Percentiles rank a stretch among this genome's conserved stretches.
Evolutionary conservation across 2,329 filamentous ascomycete species (phyloP).

Genomic region (Cucurbitaria berberidis): DNA sequence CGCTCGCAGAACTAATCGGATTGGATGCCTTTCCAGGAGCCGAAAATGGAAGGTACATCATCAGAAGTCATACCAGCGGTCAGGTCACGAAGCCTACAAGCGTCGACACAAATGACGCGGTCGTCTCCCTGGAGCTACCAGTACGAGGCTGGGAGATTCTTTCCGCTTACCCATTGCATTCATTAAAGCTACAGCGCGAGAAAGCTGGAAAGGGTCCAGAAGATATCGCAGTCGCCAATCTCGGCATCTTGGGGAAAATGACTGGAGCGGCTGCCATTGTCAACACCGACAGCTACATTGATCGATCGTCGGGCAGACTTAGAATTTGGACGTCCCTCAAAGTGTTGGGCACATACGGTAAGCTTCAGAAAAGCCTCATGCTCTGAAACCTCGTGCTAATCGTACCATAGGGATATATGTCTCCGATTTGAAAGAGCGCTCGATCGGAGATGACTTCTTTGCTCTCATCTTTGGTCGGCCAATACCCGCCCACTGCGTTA

Average conservation of each 20-base stretch:
- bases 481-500: conserved; percentile 71
- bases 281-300: conserved; percentile 63
- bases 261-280: conserved; percentile 81
- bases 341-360: conserved; percentile 76
- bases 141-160: conserved; percentile 80
- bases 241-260: conserved; percentile 89
- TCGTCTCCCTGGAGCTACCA: conserved; percentile 69
- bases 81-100: conserved; percentile 62
- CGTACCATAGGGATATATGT: conserved; percentile 71
- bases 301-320: conserved; percentile 64
- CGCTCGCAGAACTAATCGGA: conserved; percentile 71
- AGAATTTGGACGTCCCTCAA: conserved; percentile 74
- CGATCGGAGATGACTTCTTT: conserved; percentile 71
- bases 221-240: conserved; percentile 65
- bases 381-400: conserved; percentile 8
- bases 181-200: conserved; percentile 57
- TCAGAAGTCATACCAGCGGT: conserved; percentile 74
- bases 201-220: conserved; percentile 43
- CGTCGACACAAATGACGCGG: conserved; percentile 51
- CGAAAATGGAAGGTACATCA: conserved; percentile 66
- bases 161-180: conserved; percentile 70
- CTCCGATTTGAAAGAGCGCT: conserved; percentile 67
- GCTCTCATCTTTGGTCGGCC: conserved; percentile 74
- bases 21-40: conserved; percentile 77
- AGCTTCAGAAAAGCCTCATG: conserved; percentile 24